Evolutionary conservation across 2,329 filamentous ascomycete genomes (phyloP), one percentile per base, ranked within the genome.

Genomic region (Phialophora tarda): DNA sequence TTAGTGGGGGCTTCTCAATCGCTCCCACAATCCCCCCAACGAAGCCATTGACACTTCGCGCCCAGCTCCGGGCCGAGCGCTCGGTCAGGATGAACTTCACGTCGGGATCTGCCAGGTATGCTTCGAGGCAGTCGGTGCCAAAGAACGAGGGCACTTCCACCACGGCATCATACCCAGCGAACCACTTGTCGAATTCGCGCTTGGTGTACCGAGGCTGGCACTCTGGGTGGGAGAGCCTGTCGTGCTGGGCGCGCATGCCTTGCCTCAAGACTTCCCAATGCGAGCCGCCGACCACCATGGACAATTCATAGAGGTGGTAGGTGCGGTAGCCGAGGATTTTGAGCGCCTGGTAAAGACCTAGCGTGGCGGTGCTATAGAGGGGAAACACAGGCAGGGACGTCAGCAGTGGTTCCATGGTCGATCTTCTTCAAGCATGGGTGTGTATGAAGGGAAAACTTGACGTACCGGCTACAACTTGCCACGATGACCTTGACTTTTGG

Each of bases 161-260:
- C 10, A 60, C 17, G 41, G 58, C 30, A 21, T 60, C 58, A 41
- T 60, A 60, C 21, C 58, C 58, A 1, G 58, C 28, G 24, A 60
- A 60, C 58, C 58, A 60, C 58, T 24, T 60, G 58, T 60, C 58
- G 44, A 60, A 60, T 5, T 60, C 58, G 10, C 30, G 24, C 58
- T 60, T 60, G 26, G 58, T 60, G 30, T 60, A 60, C 21, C 17
- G 58, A 24, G 24, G 53, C 17, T 30, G 53, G n/a, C 24, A 28
- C 4, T 26, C 11, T n/a, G 12, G 41, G 48, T 26, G 7, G 48
- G 44, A 55, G 7, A 55, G 26, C n/a, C 21, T 26, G 44, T 59
- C 17, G 21, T 48, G 38, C 14, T n/a, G 34, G 24, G 58, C 41
- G 14, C n/a, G 24, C 41, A 60, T 50, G 14, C 41, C 44, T 38